phyloP scores from a whole-genome alignment of 129 eudicot genomes.

The Centaurea solstitialis region DNA sequence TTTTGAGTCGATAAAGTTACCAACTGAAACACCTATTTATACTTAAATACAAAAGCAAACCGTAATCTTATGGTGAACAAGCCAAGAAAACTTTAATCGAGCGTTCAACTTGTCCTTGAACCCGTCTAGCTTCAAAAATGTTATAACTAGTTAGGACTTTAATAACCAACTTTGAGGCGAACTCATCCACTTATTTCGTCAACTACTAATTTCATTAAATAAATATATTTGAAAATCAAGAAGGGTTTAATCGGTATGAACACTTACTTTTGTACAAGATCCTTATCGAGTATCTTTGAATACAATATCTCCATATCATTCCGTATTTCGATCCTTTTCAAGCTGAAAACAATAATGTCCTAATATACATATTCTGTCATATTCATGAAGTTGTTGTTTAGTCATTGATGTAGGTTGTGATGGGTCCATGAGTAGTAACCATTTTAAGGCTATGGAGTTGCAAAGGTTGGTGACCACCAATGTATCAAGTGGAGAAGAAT shows the following conservation, averaged over 20 bases:
- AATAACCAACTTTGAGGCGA: neutral
- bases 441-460: constrained; percentile 24
- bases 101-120: neutral
- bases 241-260: neutral
- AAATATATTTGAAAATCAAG: neutral
- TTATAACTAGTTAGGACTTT: neutral
- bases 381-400: neutral
- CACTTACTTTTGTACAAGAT: neutral
- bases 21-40: neutral
- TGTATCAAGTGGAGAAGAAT: constrained; percentile 52
- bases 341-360: constrained; percentile 2
- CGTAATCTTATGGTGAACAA: neutral
- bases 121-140: neutral
- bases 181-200: too few relatives aligned
- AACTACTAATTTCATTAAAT: neutral
- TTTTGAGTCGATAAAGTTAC: neutral
- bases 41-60: neutral
- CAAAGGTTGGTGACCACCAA: constrained; percentile 38
- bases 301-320: neutral
- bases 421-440: constrained; percentile 29
- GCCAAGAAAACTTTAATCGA: neutral
- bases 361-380: neutral
- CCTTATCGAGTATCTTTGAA: neutral
- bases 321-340: neutral
- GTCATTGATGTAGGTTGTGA: neutral